Evolutionary conservation across 331 rosid genomes (phyloP), one percentile per base, ranked within the genome.

Genomic region (Saraca asoca): DNA sequence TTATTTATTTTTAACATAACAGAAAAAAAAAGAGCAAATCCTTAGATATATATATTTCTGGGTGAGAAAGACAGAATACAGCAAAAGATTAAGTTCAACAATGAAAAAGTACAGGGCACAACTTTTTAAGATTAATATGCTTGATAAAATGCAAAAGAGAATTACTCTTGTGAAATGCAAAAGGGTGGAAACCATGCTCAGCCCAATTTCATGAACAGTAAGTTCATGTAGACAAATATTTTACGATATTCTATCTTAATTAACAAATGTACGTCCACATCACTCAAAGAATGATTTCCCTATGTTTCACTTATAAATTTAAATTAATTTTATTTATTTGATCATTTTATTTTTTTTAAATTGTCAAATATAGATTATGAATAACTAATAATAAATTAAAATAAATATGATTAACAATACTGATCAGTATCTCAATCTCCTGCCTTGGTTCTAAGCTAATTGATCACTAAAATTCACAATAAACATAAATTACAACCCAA

Each of bases 31-130:
- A n/a, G n/a, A n/a, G n/a, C n/a, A 19, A 39, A 39, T 39, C 0
- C 43, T 31, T 39, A 62, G 52, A 50, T 42, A 59, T 53, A 45
- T 53, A 71, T 12, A 49, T 43, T 74, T 24, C 63, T 19, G 37
- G 31, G 42, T 51, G 60, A 52, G 66, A 56, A 64, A 53, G 74
- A 61, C 68, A 71, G 11, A 51, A 63, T 68, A 35, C 46, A 72
- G 74, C 72, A 64, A 72, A 69, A 49, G 34, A 53, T 48, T 29
- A 69, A 53, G 33, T 43, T 63, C 31, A 39, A 24, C 53, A 24
- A 42, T 58, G 43, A 49, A 50, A 49, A 50, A 37, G 31, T 41
- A 5, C 7, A 19, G 56, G 38, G 57, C 72, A 13, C 78, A 70
- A 9, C 78, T 63, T 71, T 71, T 57, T 7, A 71, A 41, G 50